These are phyloP conservation scores for Botryosphaeria dothidea DNA, from an alignment of 2,329 filamentous ascomycete genomes.

Conservation along the genomic window DNA sequence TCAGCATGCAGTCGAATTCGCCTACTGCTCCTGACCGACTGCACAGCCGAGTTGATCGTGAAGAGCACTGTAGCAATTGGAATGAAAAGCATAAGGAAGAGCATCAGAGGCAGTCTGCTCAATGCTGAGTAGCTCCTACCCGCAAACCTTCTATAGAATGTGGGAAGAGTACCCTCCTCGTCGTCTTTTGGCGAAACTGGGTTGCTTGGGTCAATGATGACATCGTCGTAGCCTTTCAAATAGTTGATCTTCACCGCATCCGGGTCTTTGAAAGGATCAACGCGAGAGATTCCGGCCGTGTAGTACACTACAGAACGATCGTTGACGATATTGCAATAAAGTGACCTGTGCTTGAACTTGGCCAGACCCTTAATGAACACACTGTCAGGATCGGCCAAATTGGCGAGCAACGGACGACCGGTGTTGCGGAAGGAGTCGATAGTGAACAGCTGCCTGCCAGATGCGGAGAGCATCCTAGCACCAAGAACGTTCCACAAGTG, in stretches of 20 bases:
- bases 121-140: slow-evolving; percentile 41
- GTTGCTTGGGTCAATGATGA: slow-evolving; percentile 69
- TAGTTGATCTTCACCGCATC: slow-evolving; percentile 72
- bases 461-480: slow-evolving; percentile 76
- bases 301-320: slow-evolving; percentile 82
- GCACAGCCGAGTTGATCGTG: slow-evolving; percentile 72
- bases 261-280: slow-evolving; percentile 73
- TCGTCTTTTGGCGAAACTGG: slow-evolving; percentile 56
- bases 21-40: slow-evolving; percentile 72
- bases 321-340: slow-evolving; percentile 87
- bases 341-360: slow-evolving; percentile 71
- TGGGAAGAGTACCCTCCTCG: slow-evolving; percentile 31
- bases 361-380: slow-evolving; percentile 82
- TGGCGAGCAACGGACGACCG: slow-evolving; percentile 73
- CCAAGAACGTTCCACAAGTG: slow-evolving; percentile 75
- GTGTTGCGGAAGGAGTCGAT: slow-evolving; percentile 85
- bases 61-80: slow-evolving; percentile 72
- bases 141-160: slow-evolving; percentile 38
- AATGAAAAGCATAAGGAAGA: slow-evolving; percentile 69
- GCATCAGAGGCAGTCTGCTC: slow-evolving; percentile 61
- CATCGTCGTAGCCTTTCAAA: slow-evolving; percentile 69
- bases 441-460: slow-evolving; percentile 82
- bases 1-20: slow-evolving; percentile 76
- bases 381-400: slow-evolving; percentile 79
- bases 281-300: slow-evolving; percentile 75